Conservation (phyloP, 78 protist genomes). For the Pigoraptor vietnamica region DNA sequence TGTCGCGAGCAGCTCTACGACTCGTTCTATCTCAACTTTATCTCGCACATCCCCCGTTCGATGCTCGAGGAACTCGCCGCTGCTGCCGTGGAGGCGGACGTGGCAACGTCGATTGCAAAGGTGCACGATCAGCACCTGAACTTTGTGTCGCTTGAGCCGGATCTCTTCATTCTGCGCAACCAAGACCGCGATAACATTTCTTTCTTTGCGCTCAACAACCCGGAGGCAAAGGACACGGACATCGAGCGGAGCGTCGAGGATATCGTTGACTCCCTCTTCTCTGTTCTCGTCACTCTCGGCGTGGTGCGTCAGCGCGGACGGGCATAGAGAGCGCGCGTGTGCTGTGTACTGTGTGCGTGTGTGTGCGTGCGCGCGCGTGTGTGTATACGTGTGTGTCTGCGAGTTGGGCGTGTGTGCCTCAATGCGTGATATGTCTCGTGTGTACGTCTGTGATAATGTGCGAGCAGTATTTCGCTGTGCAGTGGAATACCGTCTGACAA, state of each 20-base stretch:
- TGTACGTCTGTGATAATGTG: no score
- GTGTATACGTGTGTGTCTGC: no score
- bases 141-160: constrained; percentile 67
- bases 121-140: constrained; percentile 79
- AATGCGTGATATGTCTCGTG: no score
- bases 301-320: constrained; percentile 43
- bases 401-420: no score
- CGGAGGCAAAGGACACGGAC: constrained; percentile 34
- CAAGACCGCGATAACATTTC: not conserved
- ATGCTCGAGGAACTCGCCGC: constrained; percentile 73
- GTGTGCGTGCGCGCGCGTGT: no score
- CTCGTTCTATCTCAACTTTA: constrained; percentile 67
- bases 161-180: constrained; percentile 53
- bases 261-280: constrained; percentile 60
- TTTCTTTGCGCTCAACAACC: constrained; percentile 48
- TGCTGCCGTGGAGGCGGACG: constrained; percentile 41
- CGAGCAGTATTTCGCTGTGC: not conserved
- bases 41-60: constrained; percentile 50
- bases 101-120: not conserved
- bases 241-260: constrained; percentile 45
- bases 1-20: constrained; percentile 61
- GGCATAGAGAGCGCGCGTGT: no score
- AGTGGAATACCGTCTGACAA: not conserved
- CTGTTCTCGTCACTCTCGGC: constrained; percentile 67
- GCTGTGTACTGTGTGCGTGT: no score